phyloP scores from a whole-genome alignment of 306 rosid species.

The Abrus pulchellus region DNA sequence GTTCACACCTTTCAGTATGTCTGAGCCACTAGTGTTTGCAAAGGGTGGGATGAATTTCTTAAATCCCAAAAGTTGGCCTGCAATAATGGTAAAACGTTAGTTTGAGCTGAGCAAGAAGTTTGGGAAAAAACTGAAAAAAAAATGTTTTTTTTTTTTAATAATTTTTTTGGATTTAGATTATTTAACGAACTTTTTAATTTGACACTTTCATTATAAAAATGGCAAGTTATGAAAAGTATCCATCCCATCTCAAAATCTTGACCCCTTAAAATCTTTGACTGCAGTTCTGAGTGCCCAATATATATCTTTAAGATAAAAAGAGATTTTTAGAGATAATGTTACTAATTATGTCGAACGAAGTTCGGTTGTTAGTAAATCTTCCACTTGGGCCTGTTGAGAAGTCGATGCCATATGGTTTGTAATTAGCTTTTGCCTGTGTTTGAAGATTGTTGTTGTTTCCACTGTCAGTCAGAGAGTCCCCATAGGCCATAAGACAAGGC shows the following conservation, averaged over 20 bases:
- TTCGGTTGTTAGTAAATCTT: constrained; percentile 65
- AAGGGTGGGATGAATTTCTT: constrained; percentile 37
- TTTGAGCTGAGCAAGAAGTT: background rate
- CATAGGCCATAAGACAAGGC: constrained; percentile 63
- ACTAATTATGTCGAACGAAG: background rate
- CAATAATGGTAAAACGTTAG: background rate
- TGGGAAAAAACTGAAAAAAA: no score
- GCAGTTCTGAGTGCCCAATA: no score
- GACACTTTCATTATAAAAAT: no score
- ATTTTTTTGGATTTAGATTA: no score
- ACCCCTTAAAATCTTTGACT: no score
- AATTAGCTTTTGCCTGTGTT: constrained; percentile 49
- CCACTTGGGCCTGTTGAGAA: constrained; percentile 56
- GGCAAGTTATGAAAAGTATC: no score
- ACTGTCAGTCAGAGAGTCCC: constrained; percentile 62
- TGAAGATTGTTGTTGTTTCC: constrained; percentile 67
- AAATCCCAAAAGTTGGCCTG: constrained; percentile 40
- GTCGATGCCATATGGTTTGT: constrained; percentile 70
- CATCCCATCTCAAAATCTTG: no score
- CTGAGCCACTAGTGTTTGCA: background rate
- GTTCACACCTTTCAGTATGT: constrained; percentile 47
- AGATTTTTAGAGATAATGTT: background rate
- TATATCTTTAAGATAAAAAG: no score
- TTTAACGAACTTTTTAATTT: no score
- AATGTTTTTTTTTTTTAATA: no score